Evolutionary conservation across 805 yeast species (phyloP).

Genomic region (Metschnikowia gruessii): DNA sequence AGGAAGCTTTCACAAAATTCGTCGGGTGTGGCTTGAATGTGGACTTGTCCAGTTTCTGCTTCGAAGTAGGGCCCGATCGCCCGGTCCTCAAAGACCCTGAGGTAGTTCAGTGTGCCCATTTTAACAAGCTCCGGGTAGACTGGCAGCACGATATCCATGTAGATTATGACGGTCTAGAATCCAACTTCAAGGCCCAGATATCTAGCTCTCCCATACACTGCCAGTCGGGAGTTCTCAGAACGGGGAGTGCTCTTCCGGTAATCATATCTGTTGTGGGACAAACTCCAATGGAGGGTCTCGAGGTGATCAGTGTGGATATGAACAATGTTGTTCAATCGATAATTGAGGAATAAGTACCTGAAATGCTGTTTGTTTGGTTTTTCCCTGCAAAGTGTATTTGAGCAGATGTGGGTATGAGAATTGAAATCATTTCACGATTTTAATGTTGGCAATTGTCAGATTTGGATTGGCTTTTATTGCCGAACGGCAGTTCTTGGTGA

Average conservation of each 20-base stretch:
- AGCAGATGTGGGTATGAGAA: too few relatives aligned
- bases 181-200: background rate
- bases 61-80: slow-evolving; percentile 4
- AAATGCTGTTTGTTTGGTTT: too few relatives aligned
- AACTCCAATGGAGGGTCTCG: background rate
- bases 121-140: background rate
- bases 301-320: slow-evolving; percentile 7
- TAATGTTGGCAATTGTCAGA: too few relatives aligned
- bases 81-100: background rate
- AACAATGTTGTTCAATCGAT: slow-evolving; percentile 1
- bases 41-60: slow-evolving; percentile 16
- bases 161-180: slow-evolving; percentile 2
- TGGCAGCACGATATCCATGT: slow-evolving; percentile 14
- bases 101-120: background rate
- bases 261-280: slow-evolving; percentile 11
- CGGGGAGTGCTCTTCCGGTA: slow-evolving; percentile 8
- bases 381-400: too few relatives aligned
- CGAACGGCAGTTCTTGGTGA: too few relatives aligned
- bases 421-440: too few relatives aligned
- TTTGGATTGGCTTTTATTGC: too few relatives aligned
- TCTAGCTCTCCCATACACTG: slow-evolving; percentile 2
- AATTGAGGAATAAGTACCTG: background rate
- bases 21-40: slow-evolving; percentile 53
- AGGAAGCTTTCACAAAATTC: slow-evolving; percentile 71
- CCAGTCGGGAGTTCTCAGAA: slow-evolving; percentile 6